Conservation (phyloP, 345 rosid genomes). For the Eucalyptus marginata region DNA sequence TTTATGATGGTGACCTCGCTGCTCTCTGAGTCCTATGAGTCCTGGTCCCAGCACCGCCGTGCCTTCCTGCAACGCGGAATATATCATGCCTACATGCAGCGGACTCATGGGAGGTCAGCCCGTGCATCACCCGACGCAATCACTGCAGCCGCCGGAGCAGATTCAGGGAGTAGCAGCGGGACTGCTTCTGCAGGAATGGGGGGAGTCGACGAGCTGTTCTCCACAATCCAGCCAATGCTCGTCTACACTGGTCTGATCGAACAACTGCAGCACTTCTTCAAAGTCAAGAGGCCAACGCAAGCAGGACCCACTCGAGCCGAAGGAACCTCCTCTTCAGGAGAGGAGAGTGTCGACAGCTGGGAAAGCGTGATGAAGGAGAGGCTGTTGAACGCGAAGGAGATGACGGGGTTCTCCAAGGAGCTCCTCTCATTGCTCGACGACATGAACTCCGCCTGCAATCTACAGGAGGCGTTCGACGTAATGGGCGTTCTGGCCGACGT, state of each 20-base stretch:
- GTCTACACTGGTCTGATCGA: conserved; percentile 86
- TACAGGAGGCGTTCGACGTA: conserved; percentile 87
- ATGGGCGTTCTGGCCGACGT: conserved; percentile 71
- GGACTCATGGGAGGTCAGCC: conserved; percentile 55
- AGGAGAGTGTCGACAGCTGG: conserved; percentile 59
- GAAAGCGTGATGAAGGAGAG: conserved; percentile 72
- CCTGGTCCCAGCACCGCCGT: conserved; percentile 85
- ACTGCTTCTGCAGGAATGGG: conserved; percentile 20
- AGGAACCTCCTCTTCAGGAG: conserved; percentile 20
- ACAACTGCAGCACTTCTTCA: conserved; percentile 78
- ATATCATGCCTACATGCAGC: conserved; percentile 90
- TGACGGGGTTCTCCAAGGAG: conserved; percentile 82
- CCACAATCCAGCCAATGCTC: conserved; percentile 68
- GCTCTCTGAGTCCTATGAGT: conserved; percentile 79
- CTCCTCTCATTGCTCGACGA: conserved; percentile 77
- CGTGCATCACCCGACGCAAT: background rate
- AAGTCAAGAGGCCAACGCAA: conserved; percentile 33
- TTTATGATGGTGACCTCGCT: conserved; percentile 98
- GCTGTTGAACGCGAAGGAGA: conserved; percentile 57
- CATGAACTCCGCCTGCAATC: conserved; percentile 55
- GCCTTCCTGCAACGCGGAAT: conserved; percentile 84
- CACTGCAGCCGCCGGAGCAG: conserved; percentile 9
- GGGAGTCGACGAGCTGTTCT: conserved; percentile 40
- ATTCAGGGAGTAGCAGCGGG: conserved; percentile 31
- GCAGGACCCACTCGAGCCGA: conserved; percentile 10